Evolutionary conservation across 306 rosid genomes (phyloP), one percentile per base, ranked within the genome.

Genomic region (Carpinus viminea): DNA sequence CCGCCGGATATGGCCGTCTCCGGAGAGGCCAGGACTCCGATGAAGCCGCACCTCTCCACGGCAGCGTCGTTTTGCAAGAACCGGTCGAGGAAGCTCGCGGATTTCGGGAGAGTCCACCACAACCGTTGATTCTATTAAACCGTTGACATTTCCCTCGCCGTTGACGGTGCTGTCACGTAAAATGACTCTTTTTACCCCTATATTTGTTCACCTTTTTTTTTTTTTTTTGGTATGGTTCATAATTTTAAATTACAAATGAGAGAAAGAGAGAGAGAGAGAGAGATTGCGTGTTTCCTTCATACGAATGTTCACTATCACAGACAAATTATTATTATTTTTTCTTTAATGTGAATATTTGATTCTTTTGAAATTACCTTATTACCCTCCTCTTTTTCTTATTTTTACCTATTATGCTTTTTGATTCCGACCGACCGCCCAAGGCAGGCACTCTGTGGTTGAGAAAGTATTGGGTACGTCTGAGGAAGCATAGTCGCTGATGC

Each of bases 61-160:
- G 93, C 98, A 61, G 89, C 94, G 80, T 86, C 92, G 82, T 91
- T 86, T 82, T 88, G 92, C 85, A 84, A 82, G 24, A 95, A 93
- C 81, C 93, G 99, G 34, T 95, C 96, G 5, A 75, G 97, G 69
- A 95, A 95, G 84, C 86, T 95, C 60, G 96, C 87, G 5, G 99
- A 95, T 82, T 93, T 95, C 75, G 98, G 99, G 20, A 87, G 93
- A 87, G 85, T 78, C 81, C 84, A 79, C 74, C 84, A 78, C 53
- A 91, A 89, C 89, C 98, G 98, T 80, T 95, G 94, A 93, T 87
- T 18, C 70, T 7, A 17, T 34, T 76, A 72, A n/a, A 84, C 88
- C 64, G 76, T 81, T 80, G 79, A 41, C 74, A 41, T 68, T 76
- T 0, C 8, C 9, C 8, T 61, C 79, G 72, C 66, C 10, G 70